Evolutionary conservation across 2,329 filamentous ascomycete genomes (phyloP).

Genomic region (Phaeophleospora eucalypticola): DNA sequence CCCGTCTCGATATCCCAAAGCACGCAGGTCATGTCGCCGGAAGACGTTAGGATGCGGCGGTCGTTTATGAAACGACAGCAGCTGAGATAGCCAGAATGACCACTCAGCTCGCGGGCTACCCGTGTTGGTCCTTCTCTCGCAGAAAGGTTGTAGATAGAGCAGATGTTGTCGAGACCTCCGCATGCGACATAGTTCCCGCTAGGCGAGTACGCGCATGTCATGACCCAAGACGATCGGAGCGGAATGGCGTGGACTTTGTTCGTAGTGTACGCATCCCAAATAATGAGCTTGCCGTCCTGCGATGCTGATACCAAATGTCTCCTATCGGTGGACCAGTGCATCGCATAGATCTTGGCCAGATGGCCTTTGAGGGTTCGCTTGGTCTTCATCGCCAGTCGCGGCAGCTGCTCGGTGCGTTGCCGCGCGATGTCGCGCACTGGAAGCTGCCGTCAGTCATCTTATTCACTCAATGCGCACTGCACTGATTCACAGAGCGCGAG

Average conservation of each 20-base stretch:
- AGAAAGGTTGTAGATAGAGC: conserved; percentile 98
- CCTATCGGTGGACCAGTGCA: conserved; percentile 99
- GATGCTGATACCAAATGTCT: conserved; percentile 96
- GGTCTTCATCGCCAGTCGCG: conserved; percentile 94
- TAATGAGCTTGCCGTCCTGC: conserved; percentile 98
- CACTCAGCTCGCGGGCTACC: conserved; percentile 90
- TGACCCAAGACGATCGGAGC: conserved; percentile 96
- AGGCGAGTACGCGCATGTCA: conserved; percentile 98
- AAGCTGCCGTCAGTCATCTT: conserved; percentile 16
- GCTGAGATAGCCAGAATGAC: conserved; percentile 93
- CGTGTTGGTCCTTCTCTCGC: conserved; percentile 95
- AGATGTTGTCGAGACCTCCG: conserved; percentile 98
- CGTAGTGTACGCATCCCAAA: conserved; percentile 99
- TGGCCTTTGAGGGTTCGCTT: conserved; percentile 96
- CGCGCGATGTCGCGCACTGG: conserved; percentile 88
- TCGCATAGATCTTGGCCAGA: conserved; percentile 98
- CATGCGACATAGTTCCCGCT: conserved; percentile 98
- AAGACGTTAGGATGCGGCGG: conserved; percentile 93
- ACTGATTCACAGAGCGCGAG: too few species aligned
- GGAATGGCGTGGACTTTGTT: conserved; percentile 99
- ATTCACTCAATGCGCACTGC: conserved; percentile 1
- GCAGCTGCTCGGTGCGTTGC: conserved; percentile 86
- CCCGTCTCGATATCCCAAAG: conserved; percentile 99
- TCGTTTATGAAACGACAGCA: conserved; percentile 99
- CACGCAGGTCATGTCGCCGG: conserved; percentile 99